Conservation (phyloP, 2,329 filamentous ascomycete species). For the Aspergillus unguis region DNA sequence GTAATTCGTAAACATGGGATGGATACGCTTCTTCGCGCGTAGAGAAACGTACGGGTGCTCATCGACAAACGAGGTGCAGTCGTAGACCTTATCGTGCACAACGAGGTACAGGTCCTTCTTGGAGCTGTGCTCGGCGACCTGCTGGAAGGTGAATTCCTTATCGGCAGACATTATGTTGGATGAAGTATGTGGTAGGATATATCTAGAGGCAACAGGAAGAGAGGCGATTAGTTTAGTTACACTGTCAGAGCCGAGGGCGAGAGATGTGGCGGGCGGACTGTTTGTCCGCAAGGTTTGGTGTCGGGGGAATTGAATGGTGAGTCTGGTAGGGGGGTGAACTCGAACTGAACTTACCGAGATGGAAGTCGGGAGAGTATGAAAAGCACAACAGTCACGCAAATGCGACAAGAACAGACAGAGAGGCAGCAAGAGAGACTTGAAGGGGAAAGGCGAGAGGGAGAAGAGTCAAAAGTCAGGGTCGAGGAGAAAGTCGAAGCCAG, state of each 20-base stretch:
- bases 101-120: conserved; percentile 92
- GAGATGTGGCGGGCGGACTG: neutral
- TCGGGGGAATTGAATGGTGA: neutral
- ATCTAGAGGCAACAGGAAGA: neutral
- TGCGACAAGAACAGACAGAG: neutral
- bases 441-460: conserved; percentile 8
- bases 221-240: conserved; percentile 10
- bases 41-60: conserved; percentile 76
- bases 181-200: neutral
- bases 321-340: neutral
- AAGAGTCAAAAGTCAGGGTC: conserved; percentile 9
- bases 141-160: conserved; percentile 68
- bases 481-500: conserved; percentile 9
- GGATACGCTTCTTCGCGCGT: neutral
- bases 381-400: neutral
- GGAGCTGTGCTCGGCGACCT: conserved; percentile 79
- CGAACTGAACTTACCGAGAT: conserved; percentile 7
- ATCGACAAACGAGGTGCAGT: conserved; percentile 82
- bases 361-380: neutral
- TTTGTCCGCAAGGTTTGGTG: neutral
- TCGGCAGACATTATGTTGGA: conserved; percentile 50
- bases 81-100: conserved; percentile 96
- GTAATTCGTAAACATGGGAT: neutral
- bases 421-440: conserved; percentile 6
- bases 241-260: neutral